Evolutionary conservation across 805 yeast genomes (phyloP), one percentile per base, ranked within the genome.

Genomic region (Myxozyma melibiosi): DNA sequence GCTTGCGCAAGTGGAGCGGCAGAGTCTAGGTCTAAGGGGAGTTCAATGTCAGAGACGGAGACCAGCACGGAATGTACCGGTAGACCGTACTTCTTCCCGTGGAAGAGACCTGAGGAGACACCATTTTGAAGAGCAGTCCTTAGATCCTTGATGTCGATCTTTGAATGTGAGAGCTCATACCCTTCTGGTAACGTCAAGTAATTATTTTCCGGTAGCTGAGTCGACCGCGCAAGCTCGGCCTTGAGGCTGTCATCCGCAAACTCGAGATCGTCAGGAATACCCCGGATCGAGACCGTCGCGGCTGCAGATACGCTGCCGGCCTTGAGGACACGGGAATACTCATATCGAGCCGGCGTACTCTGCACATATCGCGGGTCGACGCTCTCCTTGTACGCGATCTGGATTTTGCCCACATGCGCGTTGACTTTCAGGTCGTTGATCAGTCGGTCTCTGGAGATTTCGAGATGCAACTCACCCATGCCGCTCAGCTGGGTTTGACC

Each of bases 391-490:
- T 88, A 92, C 0, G 97, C 87, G 4, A 94, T 96, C 75, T 84
- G 88, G 20, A 94, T 88, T 51, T 85, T 84, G 44, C 97, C 90
- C 38, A 90, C 78, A 31, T 84, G 84, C 0, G 88, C 86, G 54
- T 85, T 83, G 2, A 96, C 96, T 69, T 86, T 85, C 79, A 90
- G 78, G 56, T 90, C 96, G 41, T 80, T 81, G n/a, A 88, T 73
- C 40, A 90, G 77, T 53, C 97, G 77, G 66, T 89, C 94, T 46
- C 78, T 79, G 1, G 94, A 87, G 63, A 94, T 90, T 65, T 94
- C 98, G 48, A 94, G 77, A 73, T 94, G 99, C 46, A 94, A 77
- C 68, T 94, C 98, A 39, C 99, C 99, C 98, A 92, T 92, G 31
- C 99, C 99, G 18, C 96, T 84, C 30, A 94, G 72, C 27, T 91